Evolutionary conservation across 2,329 filamentous ascomycete genomes (phyloP).

Genomic region (Stagonosporopsis cucurbitacearum): DNA sequence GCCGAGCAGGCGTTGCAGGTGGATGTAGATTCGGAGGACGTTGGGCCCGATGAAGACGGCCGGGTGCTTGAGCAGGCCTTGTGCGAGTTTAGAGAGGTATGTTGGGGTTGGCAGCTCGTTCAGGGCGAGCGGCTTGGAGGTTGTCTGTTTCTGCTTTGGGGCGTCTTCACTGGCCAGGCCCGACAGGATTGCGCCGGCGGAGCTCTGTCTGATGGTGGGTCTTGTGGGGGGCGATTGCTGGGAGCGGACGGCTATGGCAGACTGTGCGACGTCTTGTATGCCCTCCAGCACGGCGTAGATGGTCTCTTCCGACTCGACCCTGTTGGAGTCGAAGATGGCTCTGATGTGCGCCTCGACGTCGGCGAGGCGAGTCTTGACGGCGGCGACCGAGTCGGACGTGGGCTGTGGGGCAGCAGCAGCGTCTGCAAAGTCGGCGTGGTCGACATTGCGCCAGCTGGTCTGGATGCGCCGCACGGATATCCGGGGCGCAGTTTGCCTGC

Average conservation of each 20-base stretch:
- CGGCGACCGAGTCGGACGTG: slow-evolving; percentile 30
- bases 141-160: slow-evolving; percentile 11
- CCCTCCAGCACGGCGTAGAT: slow-evolving; percentile 32
- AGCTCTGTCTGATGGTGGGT: slow-evolving; percentile 38
- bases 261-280: slow-evolving; percentile 31
- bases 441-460: slow-evolving; percentile 23
- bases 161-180: slow-evolving; percentile 34
- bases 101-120: slow-evolving; percentile 38
- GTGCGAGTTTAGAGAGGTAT: slow-evolving; percentile 63
- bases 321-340: slow-evolving; percentile 34
- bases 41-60: slow-evolving; percentile 80
- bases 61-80: slow-evolving; percentile 73
- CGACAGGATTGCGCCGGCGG: slow-evolving; percentile 44
- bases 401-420: slow-evolving; percentile 14
- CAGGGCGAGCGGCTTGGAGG: slow-evolving; percentile 21
- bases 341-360: slow-evolving; percentile 37
- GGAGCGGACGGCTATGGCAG: slow-evolving; percentile 40
- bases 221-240: slow-evolving; percentile 32
- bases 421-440: slow-evolving; percentile 23
- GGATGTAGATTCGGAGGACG: slow-evolving; percentile 76
- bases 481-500: slow-evolving; percentile 29
- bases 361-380: slow-evolving; percentile 31
- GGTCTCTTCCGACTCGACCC: slow-evolving; percentile 34
- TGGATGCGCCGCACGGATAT: slow-evolving; percentile 29
- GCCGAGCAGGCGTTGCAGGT: slow-evolving; percentile 74